Percentiles rank a stretch among this genome's conserved stretches.
These are phyloP conservation scores for Acanthamoeba royreba DNA, from an alignment of 208 protist species.

Conservation along the genomic window DNA sequence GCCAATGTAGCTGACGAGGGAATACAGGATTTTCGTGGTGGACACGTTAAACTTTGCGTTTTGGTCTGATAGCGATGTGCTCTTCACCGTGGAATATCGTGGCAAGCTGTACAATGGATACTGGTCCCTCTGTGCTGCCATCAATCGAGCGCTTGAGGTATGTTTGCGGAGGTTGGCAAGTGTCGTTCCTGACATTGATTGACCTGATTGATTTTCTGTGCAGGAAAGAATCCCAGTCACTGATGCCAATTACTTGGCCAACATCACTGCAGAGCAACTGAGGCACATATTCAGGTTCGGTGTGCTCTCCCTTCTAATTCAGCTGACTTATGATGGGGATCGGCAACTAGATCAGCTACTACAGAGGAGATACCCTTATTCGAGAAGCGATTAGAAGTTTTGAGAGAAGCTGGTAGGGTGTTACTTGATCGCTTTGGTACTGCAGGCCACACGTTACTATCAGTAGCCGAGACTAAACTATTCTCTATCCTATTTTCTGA, in stretches of 20 bases:
- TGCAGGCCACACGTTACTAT: constrained; percentile 4
- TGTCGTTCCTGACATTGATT: background rate
- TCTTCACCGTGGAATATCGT: constrained; percentile 10
- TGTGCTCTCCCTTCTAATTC: background rate
- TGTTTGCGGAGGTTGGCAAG: background rate
- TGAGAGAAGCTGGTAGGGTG: constrained; percentile 51
- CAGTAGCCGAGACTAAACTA: background rate
- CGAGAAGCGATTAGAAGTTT: constrained; percentile 43
- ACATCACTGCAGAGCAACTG: background rate
- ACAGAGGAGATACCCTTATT: constrained; percentile 41
- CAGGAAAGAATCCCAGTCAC: constrained; percentile 34
- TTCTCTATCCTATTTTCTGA: background rate
- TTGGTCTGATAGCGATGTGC: constrained; percentile 55
- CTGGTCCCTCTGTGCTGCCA: constrained; percentile 62
- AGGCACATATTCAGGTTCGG: constrained; percentile 1
- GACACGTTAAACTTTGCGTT: constrained; percentile 75
- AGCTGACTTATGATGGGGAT: background rate
- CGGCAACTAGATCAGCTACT: background rate
- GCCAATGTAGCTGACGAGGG: too few species aligned
- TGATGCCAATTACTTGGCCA: constrained; percentile 30
- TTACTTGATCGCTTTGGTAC: constrained; percentile 34
- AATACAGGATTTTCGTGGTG: constrained; percentile 61
- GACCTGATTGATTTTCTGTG: background rate
- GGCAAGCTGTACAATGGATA: constrained; percentile 60
- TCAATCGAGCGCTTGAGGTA: constrained; percentile 65